These are phyloP conservation scores for Colletotrichum magnum DNA, from an alignment of 2,329 filamentous ascomycete species.

Conservation along the genomic window DNA sequence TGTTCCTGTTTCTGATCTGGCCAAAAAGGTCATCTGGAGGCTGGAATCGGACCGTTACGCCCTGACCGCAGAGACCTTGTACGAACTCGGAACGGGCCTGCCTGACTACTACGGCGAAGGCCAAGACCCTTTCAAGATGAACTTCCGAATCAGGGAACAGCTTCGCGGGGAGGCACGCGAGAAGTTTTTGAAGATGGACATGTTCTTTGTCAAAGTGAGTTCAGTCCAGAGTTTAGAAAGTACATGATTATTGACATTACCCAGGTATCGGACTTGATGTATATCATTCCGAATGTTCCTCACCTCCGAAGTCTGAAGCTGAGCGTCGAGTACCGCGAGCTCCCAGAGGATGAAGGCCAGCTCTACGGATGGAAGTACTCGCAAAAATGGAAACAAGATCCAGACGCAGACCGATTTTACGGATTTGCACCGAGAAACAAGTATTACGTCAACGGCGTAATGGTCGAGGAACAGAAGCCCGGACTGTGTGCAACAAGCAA, in stretches of 20 bases:
- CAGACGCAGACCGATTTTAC: conserved; percentile 64
- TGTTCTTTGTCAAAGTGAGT: conserved; percentile 77
- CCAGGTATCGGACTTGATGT: conserved; percentile 74
- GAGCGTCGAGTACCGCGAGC: conserved; percentile 71
- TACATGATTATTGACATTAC: conserved; percentile 38
- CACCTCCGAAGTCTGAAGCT: conserved; percentile 71
- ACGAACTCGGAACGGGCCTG: conserved; percentile 67
- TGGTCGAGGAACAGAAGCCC: conserved; percentile 67
- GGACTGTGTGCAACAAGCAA: conserved; percentile 63
- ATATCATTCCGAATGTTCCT: conserved; percentile 68
- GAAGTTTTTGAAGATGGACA: conserved; percentile 69
- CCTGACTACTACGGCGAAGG: conserved; percentile 64
- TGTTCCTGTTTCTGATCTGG: conserved; percentile 65
- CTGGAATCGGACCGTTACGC: conserved; percentile 71
- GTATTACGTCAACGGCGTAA: conserved; percentile 70
- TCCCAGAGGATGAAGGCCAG: conserved; percentile 65
- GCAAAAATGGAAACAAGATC: conserved; percentile 73
- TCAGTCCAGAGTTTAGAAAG: neutral
- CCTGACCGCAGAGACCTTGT: conserved; percentile 64
- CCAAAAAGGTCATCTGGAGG: conserved; percentile 73
- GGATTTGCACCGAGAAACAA: conserved; percentile 70
- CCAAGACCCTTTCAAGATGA: conserved; percentile 60
- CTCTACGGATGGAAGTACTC: conserved; percentile 57
- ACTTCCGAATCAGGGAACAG: conserved; percentile 58
- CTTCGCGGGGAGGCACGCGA: conserved; percentile 66